These are phyloP conservation scores for Phytophthora fragariaefolia DNA, from an alignment of 352 stramenopile species.

Conservation along the genomic window DNA sequence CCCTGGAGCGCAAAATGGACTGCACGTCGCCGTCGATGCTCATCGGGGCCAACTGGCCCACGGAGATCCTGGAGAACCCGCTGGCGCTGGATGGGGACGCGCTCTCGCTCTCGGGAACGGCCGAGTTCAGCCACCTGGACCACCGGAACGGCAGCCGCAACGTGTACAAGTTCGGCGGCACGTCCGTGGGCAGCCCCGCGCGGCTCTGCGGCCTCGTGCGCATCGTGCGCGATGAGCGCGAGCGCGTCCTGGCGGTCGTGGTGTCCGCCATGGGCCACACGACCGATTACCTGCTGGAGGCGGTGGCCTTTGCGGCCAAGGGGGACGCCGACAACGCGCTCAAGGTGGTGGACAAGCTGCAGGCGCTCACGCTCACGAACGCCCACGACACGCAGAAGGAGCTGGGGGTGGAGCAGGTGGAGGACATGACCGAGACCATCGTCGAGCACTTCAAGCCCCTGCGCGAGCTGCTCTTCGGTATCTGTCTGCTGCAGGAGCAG, in stretches of 20 bases:
- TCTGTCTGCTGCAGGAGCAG: slow-evolving; percentile 79
- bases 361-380: slow-evolving; percentile 67
- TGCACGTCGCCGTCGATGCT: slow-evolving; percentile 78
- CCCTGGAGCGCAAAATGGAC: slow-evolving; percentile 50
- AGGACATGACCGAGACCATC: slow-evolving; percentile 65
- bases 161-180: slow-evolving; percentile 88
- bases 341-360: slow-evolving; percentile 62
- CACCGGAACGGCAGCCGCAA: slow-evolving; percentile 67
- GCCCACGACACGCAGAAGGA: slow-evolving; percentile 70
- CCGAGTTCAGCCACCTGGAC: slow-evolving; percentile 46
- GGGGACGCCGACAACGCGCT: slow-evolving; percentile 57
- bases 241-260: slow-evolving; percentile 68
- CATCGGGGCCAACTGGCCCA: slow-evolving; percentile 62
- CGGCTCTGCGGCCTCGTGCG: slow-evolving; percentile 69
- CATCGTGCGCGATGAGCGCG: slow-evolving; percentile 67
- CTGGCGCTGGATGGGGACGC: slow-evolving; percentile 39
- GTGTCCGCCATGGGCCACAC: slow-evolving; percentile 84
- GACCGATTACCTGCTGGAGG: slow-evolving; percentile 79
- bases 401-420: slow-evolving; percentile 35
- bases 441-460: slow-evolving; percentile 74
- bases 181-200: slow-evolving; percentile 69
- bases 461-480: slow-evolving; percentile 78
- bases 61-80: slow-evolving; percentile 37
- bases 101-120: neutral
- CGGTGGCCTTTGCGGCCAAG: slow-evolving; percentile 59